phyloP scores from a whole-genome alignment of 2,329 filamentous ascomycete species.

The Cladosporium halotolerans region DNA sequence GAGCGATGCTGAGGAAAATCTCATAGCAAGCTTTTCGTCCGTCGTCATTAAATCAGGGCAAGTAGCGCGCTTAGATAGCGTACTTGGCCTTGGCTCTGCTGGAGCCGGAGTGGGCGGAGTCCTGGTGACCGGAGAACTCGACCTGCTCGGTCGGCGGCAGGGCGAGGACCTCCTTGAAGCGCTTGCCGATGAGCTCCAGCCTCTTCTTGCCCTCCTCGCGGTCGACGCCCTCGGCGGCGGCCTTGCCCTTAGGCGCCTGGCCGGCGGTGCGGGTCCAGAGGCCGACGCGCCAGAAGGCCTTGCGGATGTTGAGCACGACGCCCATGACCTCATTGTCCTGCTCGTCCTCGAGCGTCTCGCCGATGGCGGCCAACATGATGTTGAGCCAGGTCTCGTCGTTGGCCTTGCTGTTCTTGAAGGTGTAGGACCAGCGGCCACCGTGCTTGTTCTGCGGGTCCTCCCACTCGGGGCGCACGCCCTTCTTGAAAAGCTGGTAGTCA shows the following conservation, averaged over 20 bases:
- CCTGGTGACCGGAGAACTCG: slow-evolving; percentile 95
- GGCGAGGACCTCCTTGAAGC: slow-evolving; percentile 88
- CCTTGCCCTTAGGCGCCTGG: slow-evolving; percentile 68
- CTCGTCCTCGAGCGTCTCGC: slow-evolving; percentile 93
- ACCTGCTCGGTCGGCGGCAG: slow-evolving; percentile 70
- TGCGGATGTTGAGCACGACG: slow-evolving; percentile 97
- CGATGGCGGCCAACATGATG: slow-evolving; percentile 92
- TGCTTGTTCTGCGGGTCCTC: slow-evolving; percentile 98
- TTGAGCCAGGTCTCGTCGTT: slow-evolving; percentile 98
- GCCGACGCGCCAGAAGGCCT: slow-evolving; percentile 95
- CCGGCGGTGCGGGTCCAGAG: slow-evolving; percentile 94
- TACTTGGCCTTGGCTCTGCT: slow-evolving; percentile 95
- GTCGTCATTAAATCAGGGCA: not conserved
- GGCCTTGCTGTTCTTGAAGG: slow-evolving; percentile 91
- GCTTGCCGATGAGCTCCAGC: slow-evolving; percentile 73
- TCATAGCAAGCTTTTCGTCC: not conserved
- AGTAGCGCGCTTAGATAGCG: slow-evolving; percentile 53
- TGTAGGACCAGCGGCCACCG: slow-evolving; percentile 97
- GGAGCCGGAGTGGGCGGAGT: slow-evolving; percentile 86
- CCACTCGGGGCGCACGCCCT: slow-evolving; percentile 94
- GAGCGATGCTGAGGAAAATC: not conserved
- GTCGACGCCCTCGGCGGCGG: slow-evolving; percentile 21
- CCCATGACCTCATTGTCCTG: slow-evolving; percentile 97
- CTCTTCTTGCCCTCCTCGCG: slow-evolving; percentile 77
- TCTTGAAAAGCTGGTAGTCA: slow-evolving; percentile 99